These are phyloP conservation scores for Babesia ovata DNA, from an alignment of 169 alveolate species.

Conservation along the genomic window DNA sequence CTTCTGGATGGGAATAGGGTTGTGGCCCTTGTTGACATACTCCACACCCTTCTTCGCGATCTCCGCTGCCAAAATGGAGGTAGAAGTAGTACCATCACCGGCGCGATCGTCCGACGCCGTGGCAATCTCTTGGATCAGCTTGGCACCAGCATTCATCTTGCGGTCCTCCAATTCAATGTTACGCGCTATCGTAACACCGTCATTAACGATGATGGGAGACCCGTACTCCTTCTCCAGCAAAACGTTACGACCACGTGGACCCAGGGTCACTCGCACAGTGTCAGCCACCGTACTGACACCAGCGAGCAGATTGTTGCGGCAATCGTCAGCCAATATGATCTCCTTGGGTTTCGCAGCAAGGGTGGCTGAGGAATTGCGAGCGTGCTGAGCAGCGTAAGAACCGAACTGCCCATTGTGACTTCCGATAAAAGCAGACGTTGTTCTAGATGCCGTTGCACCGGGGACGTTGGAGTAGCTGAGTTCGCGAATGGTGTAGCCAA, in stretches of 20 bases:
- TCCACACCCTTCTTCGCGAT: conserved; percentile 84
- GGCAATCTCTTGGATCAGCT: conserved; percentile 87
- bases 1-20: conserved; percentile 84
- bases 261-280: conserved; percentile 85
- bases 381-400: neutral
- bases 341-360: conserved; percentile 71
- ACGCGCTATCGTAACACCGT: conserved; percentile 90
- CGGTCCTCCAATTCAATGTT: conserved; percentile 83
- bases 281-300: conserved; percentile 84
- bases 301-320: conserved; percentile 79
- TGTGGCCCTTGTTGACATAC: conserved; percentile 86
- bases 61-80: conserved; percentile 87
- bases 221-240: conserved; percentile 87
- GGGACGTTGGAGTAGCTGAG: neutral
- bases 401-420: neutral
- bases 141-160: conserved; percentile 86
- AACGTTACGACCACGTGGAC: conserved; percentile 89
- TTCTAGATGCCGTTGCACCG: neutral
- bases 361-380: neutral
- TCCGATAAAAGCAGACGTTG: conserved; percentile 11
- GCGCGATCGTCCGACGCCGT: conserved; percentile 87
- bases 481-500: conserved; percentile 20
- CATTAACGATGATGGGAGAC: conserved; percentile 85
- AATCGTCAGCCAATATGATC: conserved; percentile 79
- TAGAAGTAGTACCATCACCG: conserved; percentile 90